phyloP scores from a whole-genome alignment of 1,139 yeast genomes.

The Geotrichum bryndzae region DNA sequence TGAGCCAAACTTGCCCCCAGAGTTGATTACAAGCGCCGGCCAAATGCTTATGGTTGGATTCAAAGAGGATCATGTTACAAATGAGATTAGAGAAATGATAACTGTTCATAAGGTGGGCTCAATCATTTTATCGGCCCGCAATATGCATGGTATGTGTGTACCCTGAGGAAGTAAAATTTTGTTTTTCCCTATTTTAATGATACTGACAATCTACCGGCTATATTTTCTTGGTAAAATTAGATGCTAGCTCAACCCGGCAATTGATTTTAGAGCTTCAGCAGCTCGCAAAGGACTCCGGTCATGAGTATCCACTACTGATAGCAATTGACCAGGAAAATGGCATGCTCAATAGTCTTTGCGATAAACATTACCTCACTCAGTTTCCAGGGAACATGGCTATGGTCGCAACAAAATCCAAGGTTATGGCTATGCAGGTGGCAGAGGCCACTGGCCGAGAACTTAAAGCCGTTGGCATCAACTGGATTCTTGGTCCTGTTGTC shows the following conservation, averaged over 20 bases:
- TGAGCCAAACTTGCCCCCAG: conserved; percentile 14
- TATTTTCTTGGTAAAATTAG: conserved; percentile 22
- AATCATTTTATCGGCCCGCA: conserved; percentile 52
- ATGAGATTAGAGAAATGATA: conserved; percentile 52
- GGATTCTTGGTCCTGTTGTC: conserved; percentile 57
- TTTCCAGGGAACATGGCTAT: conserved; percentile 64
- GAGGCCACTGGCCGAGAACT: conserved; percentile 54
- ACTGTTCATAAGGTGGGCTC: conserved; percentile 51
- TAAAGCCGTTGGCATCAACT: conserved; percentile 50
- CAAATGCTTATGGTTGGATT: conserved; percentile 61
- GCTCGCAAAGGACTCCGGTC: conserved; percentile 50
- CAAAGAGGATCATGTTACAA: conserved; percentile 51
- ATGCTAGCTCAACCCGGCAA: conserved; percentile 47
- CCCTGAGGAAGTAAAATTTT: background rate
- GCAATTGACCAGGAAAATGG: conserved; percentile 46
- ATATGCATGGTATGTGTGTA: conserved; percentile 34
- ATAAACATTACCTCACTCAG: conserved; percentile 49
- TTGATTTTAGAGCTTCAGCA: conserved; percentile 51
- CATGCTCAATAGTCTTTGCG: conserved; percentile 51
- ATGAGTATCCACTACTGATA: conserved; percentile 47
- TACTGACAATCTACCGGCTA: background rate
- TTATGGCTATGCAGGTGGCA: conserved; percentile 49
- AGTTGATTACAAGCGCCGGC: conserved; percentile 37
- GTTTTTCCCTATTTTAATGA: background rate
- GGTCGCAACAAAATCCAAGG: conserved; percentile 50